Percentiles rank a stretch among this genome's conserved stretches.
These are phyloP conservation scores for Phytophthora colocasiae DNA, from an alignment of 352 stramenopile genomes.

Conservation along the genomic window DNA sequence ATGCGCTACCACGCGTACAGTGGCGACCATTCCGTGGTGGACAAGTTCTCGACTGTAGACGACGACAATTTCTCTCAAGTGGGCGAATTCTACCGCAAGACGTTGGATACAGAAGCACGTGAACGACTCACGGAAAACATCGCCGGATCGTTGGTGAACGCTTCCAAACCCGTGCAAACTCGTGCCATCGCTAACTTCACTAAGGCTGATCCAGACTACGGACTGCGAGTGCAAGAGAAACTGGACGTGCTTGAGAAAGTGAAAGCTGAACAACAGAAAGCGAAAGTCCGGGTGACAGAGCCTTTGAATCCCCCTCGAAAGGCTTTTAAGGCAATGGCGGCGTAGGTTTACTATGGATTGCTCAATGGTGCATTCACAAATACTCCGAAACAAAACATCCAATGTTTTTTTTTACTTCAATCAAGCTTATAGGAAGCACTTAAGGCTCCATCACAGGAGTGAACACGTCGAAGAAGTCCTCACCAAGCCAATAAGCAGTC, in stretches of 20 bases:
- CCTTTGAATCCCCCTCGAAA: constrained; percentile 67
- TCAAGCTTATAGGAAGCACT: background rate
- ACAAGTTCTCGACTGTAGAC: constrained; percentile 80
- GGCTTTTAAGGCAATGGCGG: background rate
- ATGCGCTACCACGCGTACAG: constrained; percentile 40
- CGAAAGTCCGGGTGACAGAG: constrained; percentile 15
- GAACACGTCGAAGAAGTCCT: constrained; percentile 38
- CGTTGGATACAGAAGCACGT: constrained; percentile 65
- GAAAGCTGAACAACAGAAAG: constrained; percentile 19
- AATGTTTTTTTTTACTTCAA: no score
- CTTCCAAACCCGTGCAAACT: constrained; percentile 79
- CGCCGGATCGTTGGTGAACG: constrained; percentile 78
- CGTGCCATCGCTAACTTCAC: constrained; percentile 89
- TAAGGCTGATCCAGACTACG: constrained; percentile 87
- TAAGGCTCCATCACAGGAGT: constrained; percentile 26
- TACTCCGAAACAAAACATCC: no score
- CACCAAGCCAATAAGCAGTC: constrained; percentile 33
- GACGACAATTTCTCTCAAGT: constrained; percentile 92
- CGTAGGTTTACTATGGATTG: background rate
- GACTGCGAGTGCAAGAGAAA: constrained; percentile 77
- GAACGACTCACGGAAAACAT: constrained; percentile 91
- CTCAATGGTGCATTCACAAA: no score
- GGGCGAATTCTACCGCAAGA: constrained; percentile 81
- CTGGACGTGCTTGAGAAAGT: constrained; percentile 39
- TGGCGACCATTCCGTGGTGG: constrained; percentile 45